Conservation (phyloP, 768 basidiomycete genomes). For the Amanita phalloides region DNA sequence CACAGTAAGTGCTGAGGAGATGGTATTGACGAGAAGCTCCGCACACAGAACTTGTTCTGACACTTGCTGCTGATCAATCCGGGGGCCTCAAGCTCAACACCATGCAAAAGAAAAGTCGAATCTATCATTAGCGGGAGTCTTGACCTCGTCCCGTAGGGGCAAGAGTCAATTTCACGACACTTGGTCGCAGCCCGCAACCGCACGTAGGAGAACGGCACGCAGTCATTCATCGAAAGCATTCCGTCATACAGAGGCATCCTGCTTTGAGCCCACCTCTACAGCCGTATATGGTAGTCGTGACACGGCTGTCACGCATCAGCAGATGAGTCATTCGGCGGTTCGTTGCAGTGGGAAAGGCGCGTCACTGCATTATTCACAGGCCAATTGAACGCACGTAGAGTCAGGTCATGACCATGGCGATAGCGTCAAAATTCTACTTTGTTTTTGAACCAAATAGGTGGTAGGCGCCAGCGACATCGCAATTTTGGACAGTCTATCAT, state of each 20-base stretch:
- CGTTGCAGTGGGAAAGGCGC: neutral
- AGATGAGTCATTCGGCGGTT: neutral
- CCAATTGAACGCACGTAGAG: neutral
- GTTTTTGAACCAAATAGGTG: neutral
- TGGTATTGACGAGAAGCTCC: constrained; percentile 54
- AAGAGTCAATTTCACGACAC: too few species aligned
- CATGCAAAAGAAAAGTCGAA: too few species aligned
- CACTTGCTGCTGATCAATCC: constrained; percentile 41
- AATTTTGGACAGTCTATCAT: too few species aligned
- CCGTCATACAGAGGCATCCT: neutral
- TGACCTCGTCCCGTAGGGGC: too few species aligned
- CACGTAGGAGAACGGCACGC: neutral
- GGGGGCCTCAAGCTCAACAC: constrained; percentile 6
- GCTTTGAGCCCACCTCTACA: neutral
- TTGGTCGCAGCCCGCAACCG: too few species aligned
- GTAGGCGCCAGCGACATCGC: neutral
- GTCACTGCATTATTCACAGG: neutral
- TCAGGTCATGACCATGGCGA: neutral
- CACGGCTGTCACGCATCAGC: neutral
- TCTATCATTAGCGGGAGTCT: too few species aligned
- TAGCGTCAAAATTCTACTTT: neutral
- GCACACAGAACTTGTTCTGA: constrained; percentile 44
- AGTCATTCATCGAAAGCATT: neutral
- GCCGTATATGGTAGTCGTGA: neutral
- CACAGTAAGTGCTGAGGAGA: constrained; percentile 58